A percentile compares a stretch with the other conserved stretches of the same genome.
Evolutionary conservation across 805 yeast genomes (phyloP).

Genomic region (Wickerhamiella allomyrinae): DNA sequence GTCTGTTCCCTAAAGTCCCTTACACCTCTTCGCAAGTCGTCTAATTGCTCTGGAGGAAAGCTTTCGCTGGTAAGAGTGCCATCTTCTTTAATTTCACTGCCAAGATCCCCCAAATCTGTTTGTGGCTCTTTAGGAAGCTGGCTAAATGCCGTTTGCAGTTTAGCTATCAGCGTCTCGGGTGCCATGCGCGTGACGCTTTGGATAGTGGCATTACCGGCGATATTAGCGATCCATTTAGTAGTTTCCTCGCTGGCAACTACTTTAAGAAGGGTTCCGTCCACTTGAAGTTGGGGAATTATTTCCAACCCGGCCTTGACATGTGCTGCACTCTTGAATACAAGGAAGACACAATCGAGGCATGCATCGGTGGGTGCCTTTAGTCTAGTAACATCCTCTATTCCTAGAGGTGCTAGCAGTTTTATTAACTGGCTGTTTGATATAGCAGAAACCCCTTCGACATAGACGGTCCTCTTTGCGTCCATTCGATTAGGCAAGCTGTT

Average conservation of each 20-base stretch:
- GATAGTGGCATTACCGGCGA: conserved; percentile 1
- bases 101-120: neutral
- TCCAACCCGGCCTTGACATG: conserved; percentile 11
- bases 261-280: neutral
- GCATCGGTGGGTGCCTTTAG: neutral
- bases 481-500: no score
- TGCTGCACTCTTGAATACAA: neutral
- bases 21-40: conserved; percentile 13
- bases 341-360: neutral
- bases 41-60: conserved; percentile 7
- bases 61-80: neutral
- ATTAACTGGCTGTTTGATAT: neutral
- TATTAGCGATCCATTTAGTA: neutral
- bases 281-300: conserved; percentile 9
- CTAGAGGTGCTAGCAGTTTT: neutral
- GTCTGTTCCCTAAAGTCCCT: conserved; percentile 14
- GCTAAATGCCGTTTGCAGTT: neutral
- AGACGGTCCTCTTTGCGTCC: neutral
- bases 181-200: conserved; percentile 1
- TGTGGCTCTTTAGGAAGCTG: neutral
- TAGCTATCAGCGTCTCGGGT: neutral
- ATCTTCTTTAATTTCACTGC: neutral
- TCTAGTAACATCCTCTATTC: neutral
- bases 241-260: neutral
- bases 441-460: neutral